Evolutionary conservation across 345 rosid genomes (phyloP).

Genomic region (Cardiospermum halicacabum): DNA sequence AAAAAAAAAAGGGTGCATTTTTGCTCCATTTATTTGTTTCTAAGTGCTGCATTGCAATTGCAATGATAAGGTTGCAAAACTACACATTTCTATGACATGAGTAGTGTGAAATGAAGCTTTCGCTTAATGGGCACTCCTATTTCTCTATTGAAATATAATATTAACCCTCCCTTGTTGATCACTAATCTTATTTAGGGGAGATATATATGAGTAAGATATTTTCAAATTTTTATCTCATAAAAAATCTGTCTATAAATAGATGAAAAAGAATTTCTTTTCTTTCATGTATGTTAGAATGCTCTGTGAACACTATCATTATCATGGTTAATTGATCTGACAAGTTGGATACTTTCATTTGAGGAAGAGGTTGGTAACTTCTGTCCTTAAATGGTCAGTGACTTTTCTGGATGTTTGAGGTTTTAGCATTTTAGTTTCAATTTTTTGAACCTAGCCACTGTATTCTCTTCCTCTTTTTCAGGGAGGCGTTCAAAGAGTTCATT

Average conservation of each 20-base stretch:
- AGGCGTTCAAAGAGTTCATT: conserved; percentile 96
- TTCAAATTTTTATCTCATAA: too few relatives aligned
- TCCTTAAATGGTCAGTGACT: background rate
- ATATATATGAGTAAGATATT: too few relatives aligned
- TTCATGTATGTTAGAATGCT: background rate
- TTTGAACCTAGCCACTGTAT: conserved; percentile 3
- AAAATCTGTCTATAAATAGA: background rate
- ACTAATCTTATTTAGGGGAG: background rate
- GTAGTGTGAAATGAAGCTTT: background rate
- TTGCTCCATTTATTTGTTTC: background rate
- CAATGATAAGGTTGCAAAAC: background rate
- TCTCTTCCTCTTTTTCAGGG: conserved; percentile 49
- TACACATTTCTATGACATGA: background rate
- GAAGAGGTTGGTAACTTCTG: background rate
- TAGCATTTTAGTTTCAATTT: background rate
- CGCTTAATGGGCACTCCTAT: background rate
- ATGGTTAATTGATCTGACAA: background rate
- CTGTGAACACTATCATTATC: background rate
- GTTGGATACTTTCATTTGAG: background rate
- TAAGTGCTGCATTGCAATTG: background rate
- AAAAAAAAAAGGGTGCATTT: background rate
- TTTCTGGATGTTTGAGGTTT: conserved; percentile 6
- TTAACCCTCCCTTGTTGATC: background rate
- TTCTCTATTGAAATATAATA: background rate
- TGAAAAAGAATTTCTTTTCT: background rate